Evolutionary conservation across 805 yeast genomes (phyloP), one percentile per base, ranked within the genome.

Genomic region (Clavispora asparagi): DNA sequence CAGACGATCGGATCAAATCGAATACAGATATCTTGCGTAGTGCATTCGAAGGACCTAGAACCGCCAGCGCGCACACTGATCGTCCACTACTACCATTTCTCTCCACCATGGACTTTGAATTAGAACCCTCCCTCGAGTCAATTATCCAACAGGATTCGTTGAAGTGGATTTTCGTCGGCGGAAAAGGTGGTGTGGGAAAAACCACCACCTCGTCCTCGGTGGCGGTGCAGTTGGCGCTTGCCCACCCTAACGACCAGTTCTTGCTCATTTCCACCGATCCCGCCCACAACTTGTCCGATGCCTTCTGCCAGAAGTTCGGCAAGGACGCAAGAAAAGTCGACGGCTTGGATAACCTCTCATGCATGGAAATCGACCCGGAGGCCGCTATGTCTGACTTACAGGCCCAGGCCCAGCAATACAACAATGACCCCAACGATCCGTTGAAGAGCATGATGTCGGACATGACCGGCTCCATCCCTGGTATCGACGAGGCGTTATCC

Each of bases 141-240:
- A 70, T 87, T 44, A 71, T 86, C 44, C 54, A 68, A 27, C 82
- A 78, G 50, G 87, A 85, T 26, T 68, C 81, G 36, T 78, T 94
- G 61, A 87, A 87, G 62, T 94, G 99, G 99, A 85, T 94, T 52
- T 94, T 94, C 61, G 98, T 92, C 39, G 99, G 99, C 55, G 99
- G 99, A 57, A 94, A 94, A 74, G 99, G 99, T 66, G 99, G 99
- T 69, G 99, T 94, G 27, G 99, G 99, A 60, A 94, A 94, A 66
- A 94, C 99, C 52, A 94, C 99, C 25, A 87, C 97, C 4, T 92
- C 98, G 1, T 91, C 96, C 40, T 90, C 97, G 23, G 78, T 94
- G 56, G 95, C 99, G 19, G 85, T 91, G 52, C 98, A 94, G 69
- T 78, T 94, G 64, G 97, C 99, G 14, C 68, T 86, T 50, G 74